Base-by-base conservation (phyloP, 495 filamentous ascomycete species). In the Daldinia decipiens region DNA sequence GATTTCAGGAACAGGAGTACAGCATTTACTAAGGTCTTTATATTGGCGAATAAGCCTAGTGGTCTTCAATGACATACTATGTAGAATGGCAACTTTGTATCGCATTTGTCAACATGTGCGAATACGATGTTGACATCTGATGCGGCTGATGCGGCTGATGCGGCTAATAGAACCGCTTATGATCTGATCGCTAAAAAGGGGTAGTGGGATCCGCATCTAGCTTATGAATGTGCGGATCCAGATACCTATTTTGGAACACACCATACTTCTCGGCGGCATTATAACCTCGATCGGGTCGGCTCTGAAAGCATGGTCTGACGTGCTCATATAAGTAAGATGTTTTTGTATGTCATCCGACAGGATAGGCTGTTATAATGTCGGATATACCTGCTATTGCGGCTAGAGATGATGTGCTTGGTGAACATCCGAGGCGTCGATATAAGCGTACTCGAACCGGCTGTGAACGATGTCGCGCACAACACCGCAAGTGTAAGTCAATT, bases 391-490 rank as follows among this genome's bases (percentile, higher is more conserved):
- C 4, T 47, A 24, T 47, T 47, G 8, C 19, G 19, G 43, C 9
- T 24, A 13, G 9, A 21, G 43, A 24, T 11, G 43, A 34, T 32
- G 12, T 21, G 34, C 26, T 36, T 43, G 56, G 8, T 11, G 53
- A 38, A 12, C 26, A 5, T 8, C n/a, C 27, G 45, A 70, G 55
- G 34, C 61, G 38, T 4, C 67, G 55, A 13, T 9, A 70, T 52
- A 66, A 39, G 24, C 71, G 71, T 36, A 58, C 71, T 31, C 67
- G 82, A 43, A 84, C 79, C 1, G 82, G 82, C 6, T 84, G 82
- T 58, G 73, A 81, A 68, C 78, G 80, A 29, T 84, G 82, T 76
- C 79, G 81, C 8, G 68, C 75, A 32, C 79, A 81, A 45, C 67
- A 78, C 24, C 77, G 80, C 59, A 84, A 83, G 64, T 83, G 81